These are phyloP conservation scores for Pseudoperonospora humuli DNA, from an alignment of 352 stramenopile species.

Conservation along the genomic window DNA sequence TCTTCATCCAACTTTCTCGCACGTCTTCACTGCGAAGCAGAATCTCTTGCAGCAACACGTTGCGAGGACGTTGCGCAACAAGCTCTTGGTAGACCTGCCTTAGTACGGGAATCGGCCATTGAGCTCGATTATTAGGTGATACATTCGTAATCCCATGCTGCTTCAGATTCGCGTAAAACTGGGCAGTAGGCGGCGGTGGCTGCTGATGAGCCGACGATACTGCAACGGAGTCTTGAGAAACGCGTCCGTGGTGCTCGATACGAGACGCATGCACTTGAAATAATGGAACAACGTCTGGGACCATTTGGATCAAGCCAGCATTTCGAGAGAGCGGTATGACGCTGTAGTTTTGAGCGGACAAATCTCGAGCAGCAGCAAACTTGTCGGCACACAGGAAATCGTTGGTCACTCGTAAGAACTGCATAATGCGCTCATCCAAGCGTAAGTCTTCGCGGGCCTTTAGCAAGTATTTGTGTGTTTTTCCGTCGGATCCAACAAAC, in stretches of 20 bases:
- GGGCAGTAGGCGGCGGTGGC: conserved; percentile 38
- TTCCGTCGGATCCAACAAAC: conserved; percentile 69
- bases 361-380: conserved; percentile 29
- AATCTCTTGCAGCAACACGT: conserved; percentile 65
- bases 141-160: conserved; percentile 66
- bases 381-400: conserved; percentile 51
- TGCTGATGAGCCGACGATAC: conserved; percentile 14
- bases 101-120: conserved; percentile 52
- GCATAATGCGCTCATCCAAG: conserved; percentile 88
- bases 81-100: conserved; percentile 67
- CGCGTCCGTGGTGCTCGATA: conserved; percentile 21
- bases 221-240: conserved; percentile 14
- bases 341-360: conserved; percentile 58
- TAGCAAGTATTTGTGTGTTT: conserved; percentile 70
- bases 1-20: conserved; percentile 57
- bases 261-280: conserved; percentile 73
- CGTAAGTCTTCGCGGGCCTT: conserved; percentile 85
- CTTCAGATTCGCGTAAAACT: conserved; percentile 81
- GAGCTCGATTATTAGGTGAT: conserved; percentile 50
- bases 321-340: conserved; percentile 75
- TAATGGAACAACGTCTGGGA: conserved; percentile 68
- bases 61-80: conserved; percentile 46
- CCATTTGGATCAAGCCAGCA: conserved; percentile 83
- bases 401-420: conserved; percentile 76
- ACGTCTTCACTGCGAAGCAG: conserved; percentile 44